These are phyloP conservation scores for Saturnispora sekii DNA, from an alignment of 805 yeast genomes.

Conservation along the genomic window DNA sequence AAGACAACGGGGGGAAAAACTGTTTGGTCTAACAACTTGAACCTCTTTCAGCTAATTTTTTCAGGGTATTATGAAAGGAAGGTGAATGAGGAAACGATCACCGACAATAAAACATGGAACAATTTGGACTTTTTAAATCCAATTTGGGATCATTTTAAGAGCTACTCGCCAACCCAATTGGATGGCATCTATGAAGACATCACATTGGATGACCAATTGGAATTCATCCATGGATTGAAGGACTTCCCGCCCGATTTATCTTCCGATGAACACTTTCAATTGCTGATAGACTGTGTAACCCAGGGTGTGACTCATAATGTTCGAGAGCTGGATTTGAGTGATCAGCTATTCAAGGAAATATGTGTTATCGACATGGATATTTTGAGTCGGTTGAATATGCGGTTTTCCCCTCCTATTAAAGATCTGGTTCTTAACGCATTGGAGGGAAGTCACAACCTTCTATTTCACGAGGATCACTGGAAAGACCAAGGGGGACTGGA, in stretches of 20 bases:
- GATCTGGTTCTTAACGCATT: constrained; percentile 32
- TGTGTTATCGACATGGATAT: constrained; percentile 27
- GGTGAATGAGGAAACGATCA: constrained; percentile 9
- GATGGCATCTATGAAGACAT: constrained; percentile 18
- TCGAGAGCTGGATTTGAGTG: constrained; percentile 19
- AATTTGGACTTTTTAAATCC: constrained; percentile 18
- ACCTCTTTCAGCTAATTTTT: constrained; percentile 21
- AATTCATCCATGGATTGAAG: constrained; percentile 12
- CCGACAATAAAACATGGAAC: neutral
- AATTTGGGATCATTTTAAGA: constrained; percentile 14
- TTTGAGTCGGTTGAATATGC: constrained; percentile 22
- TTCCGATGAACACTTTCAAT: constrained; percentile 6
- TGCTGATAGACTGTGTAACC: constrained; percentile 14
- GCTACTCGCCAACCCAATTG: constrained; percentile 8
- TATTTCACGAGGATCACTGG: constrained; percentile 22
- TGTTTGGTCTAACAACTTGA: constrained; percentile 24
- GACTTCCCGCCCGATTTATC: constrained; percentile 8
- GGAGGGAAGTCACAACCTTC: constrained; percentile 28
- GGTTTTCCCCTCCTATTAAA: constrained; percentile 37
- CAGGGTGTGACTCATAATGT: constrained; percentile 13
- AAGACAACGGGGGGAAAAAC: constrained; percentile 9
- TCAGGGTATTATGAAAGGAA: constrained; percentile 14
- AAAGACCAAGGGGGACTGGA: constrained; percentile 13
- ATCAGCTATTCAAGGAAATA: constrained; percentile 32
- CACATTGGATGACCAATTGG: constrained; percentile 19